Conservation (phyloP, 768 basidiomycete species). For the Agaricus blazei region DNA sequence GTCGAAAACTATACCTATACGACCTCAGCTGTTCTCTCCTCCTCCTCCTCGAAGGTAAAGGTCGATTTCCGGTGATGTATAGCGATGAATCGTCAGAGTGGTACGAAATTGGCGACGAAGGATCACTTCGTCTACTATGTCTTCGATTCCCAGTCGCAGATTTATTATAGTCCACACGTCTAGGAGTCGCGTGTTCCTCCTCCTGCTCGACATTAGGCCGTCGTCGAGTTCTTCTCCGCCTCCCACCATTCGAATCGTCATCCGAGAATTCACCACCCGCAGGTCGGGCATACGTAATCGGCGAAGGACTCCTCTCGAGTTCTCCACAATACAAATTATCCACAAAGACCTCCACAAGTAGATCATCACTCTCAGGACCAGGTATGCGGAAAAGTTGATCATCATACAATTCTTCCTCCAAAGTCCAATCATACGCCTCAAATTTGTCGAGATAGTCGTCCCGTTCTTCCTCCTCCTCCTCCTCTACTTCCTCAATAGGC, state of each 20-base stretch:
- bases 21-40: slow-evolving; percentile 19
- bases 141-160: neutral
- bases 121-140: neutral
- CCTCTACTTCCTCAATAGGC: neutral
- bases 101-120: slow-evolving; percentile 6
- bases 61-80: neutral
- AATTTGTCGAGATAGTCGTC: neutral
- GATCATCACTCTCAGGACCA: neutral
- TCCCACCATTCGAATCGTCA: neutral
- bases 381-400: slow-evolving; percentile 3
- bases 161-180: neutral
- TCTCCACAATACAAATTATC: slow-evolving; percentile 6
- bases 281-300: slow-evolving; percentile 2
- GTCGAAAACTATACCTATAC: slow-evolving; percentile 22
- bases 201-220: neutral
- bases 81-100: slow-evolving; percentile 9
- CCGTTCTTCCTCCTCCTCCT: neutral
- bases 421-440: neutral
- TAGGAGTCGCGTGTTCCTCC: neutral
- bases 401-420: neutral
- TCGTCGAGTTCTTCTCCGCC: neutral
- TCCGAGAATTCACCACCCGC: neutral
- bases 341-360: slow-evolving; percentile 3
- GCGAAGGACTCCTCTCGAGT: slow-evolving; percentile 5
- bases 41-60: slow-evolving; percentile 10